A percentile compares a stretch with the other conserved stretches of the same genome.
Evolutionary conservation across 2,329 filamentous ascomycete genomes (phyloP).

Genomic region (Colletotrichum godetiae): DNA sequence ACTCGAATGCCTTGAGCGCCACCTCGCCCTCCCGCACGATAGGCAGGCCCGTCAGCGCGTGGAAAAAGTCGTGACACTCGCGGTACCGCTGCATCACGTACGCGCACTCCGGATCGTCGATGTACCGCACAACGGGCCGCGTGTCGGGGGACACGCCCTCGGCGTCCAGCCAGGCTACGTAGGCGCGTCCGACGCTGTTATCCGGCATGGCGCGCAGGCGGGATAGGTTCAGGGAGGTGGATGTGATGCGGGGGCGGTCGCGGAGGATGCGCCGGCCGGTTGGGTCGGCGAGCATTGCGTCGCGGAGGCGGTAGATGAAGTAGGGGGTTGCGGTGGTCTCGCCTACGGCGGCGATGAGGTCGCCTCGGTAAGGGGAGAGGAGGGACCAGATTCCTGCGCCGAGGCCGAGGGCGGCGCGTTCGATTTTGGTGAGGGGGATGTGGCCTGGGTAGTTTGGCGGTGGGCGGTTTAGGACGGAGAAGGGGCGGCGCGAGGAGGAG

Average conservation of each 20-base stretch:
- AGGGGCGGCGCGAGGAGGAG: constrained; percentile 49
- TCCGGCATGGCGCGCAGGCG: constrained; percentile 78
- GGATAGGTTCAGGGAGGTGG: constrained; percentile 73
- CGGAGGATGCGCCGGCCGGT: constrained; percentile 93
- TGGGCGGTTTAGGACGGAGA: constrained; percentile 88
- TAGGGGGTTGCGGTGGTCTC: constrained; percentile 95
- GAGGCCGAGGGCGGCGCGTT: constrained; percentile 78
- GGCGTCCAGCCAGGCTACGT: constrained; percentile 90
- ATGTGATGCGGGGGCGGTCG: constrained; percentile 89
- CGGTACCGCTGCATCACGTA: constrained; percentile 99
- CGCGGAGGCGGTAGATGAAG: constrained; percentile 91
- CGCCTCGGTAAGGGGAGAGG: constrained; percentile 83
- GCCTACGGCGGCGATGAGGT: constrained; percentile 93
- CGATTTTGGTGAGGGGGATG: constrained; percentile 83
- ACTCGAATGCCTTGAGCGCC: constrained; percentile 98
- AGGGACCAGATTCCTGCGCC: constrained; percentile 73
- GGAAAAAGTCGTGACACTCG: constrained; percentile 98
- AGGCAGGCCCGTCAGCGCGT: constrained; percentile 91
- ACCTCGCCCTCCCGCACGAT: constrained; percentile 95
- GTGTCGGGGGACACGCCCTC: constrained; percentile 96
- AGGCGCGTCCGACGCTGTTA: constrained; percentile 83
- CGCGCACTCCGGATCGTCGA: constrained; percentile 94
- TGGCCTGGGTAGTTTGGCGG: constrained; percentile 91
- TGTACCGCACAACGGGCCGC: constrained; percentile 83
- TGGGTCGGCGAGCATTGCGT: constrained; percentile 86